Base-by-base conservation (phyloP, 78 protist genomes). In the Dictyostelium citrinum region DNA sequence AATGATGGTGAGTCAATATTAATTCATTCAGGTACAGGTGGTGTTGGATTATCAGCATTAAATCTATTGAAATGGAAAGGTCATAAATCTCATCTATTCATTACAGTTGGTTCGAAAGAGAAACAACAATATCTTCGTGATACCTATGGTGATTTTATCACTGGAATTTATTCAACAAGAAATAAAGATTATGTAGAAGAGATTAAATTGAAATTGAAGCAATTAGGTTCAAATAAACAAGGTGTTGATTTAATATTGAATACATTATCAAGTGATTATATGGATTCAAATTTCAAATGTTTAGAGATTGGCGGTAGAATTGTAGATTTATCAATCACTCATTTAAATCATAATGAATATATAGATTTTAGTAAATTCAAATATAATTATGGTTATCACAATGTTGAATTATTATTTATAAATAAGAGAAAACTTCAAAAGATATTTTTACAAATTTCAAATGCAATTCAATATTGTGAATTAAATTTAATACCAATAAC, bases 11-110 rank as follows among this genome's bases (percentile, higher is more conserved):
- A 96, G 10, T 22, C 41, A 22, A 58, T 97, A 2, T 92, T 81
- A 8, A 81, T 81, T 24, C 85, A 81, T 8, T 37, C 76, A 12
- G 98, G 96, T 12, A 81, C 95, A 6, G 98, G 98, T 29, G 98
- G 98, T 33, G 95, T 97, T 51, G 98, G 98, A n/a, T 14, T 97
- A 31, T 16, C 98, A 4, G 95, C 96, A 5, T 41, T 97, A 20
- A 84, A 97, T 39, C 60, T 97, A 29, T 96, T 91, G 9, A 79
- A 90, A 72, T 72, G 51, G 20, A 49, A 60, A 29, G 98, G 98
- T 39, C 29, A 9, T 5, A 35, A 51, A 29, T 78, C 83, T 22
- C 55, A 51, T 22, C 12, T 81, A 1, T 84, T 55, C 75, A 83
- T 91, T n/a, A 78, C 95, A 6, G 90, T 83, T 33, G 95, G 85